Evolutionary conservation across 73 alveolate species (phyloP), one percentile per base, ranked within the genome.

Genomic region (Stentor coeruleus): DNA sequence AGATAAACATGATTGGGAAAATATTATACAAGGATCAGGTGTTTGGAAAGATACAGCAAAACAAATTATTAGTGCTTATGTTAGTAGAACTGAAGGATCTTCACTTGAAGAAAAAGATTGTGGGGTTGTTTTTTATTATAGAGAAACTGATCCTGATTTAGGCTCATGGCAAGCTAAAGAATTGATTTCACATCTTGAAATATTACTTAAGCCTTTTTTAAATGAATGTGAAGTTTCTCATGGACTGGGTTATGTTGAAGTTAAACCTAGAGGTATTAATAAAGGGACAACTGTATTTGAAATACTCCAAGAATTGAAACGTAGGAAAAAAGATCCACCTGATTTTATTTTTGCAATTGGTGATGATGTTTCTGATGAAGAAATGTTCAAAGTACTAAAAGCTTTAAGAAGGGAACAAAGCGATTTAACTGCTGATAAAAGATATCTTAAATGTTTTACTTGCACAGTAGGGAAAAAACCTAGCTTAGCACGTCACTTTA

Each of bases 301-400:
- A 36, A 75, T 75, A 33, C 37, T 75, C 38, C 79, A 66, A 66
- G 79, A 66, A 20, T 1, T 66, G 37, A 75, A 38, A 31, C 38
- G 38, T 3, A 83, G 76, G 76, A 84, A 87, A 38, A 75, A 75
- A 74, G 66, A 49, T 11, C 72, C 77, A 3, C 93, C 92, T 6
- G 95, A 89, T 86, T 89, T 86, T 75, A 85, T 89, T 59, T 86
- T 89, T 36, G 90, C 93, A 35, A 74, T 86, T 59, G 95, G 95
- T 39, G 92, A 86, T 85, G 95, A 89, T 85, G 72, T 75, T n/a
- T 81, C 93, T 74, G 95, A 89, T 85, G 95, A 89, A 72, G 95
- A 89, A 89, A 89, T 89, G 95, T 89, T 89, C 74, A 89, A 89
- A 75, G 89, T 82, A 74, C 79, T 89, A 76, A 89, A 89, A 86